A percentile compares a stretch with the other conserved stretches of the same genome.
Conservation (phyloP, 2,329 filamentous ascomycete species). For the Penicillium sp. region DNA sequence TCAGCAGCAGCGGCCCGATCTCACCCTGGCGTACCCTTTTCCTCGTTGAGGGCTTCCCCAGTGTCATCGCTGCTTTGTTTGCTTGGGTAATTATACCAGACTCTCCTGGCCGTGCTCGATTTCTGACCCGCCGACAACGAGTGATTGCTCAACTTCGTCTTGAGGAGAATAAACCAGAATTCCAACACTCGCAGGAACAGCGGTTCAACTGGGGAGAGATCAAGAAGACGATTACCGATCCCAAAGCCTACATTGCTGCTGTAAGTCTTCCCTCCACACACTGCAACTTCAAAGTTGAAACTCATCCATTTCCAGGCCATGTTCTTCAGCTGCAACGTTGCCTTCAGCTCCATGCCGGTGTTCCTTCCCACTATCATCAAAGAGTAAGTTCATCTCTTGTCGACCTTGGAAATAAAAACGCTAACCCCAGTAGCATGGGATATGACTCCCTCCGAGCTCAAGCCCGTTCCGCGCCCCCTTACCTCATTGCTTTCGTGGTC, state of each 20-base stretch:
- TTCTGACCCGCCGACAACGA: constrained; percentile 66
- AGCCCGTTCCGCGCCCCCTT: constrained; percentile 80
- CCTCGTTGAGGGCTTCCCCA: constrained; percentile 82
- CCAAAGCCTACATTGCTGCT: constrained; percentile 74
- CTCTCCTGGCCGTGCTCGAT: constrained; percentile 67
- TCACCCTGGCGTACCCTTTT: constrained; percentile 87
- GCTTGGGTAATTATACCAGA: constrained; percentile 80
- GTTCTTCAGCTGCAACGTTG: constrained; percentile 86
- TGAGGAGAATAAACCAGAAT: constrained; percentile 52
- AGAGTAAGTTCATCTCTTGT: not conserved
- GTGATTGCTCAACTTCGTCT: constrained; percentile 74
- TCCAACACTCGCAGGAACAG: constrained; percentile 33
- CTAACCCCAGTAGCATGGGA: constrained; percentile 62
- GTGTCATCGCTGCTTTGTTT: constrained; percentile 72
- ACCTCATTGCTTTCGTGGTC: constrained; percentile 72
- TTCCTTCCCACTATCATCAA: constrained; percentile 82
- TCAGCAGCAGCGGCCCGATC: constrained; percentile 68
- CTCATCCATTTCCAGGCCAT: constrained; percentile 56
- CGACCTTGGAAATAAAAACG: not conserved
- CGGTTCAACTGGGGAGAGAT: constrained; percentile 62
- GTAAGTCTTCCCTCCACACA: constrained; percentile 36
- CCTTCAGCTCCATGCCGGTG: constrained; percentile 84
- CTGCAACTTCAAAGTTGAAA: not conserved
- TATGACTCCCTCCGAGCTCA: constrained; percentile 71
- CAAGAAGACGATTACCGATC: constrained; percentile 64